Base-by-base conservation (phyloP, 2,329 filamentous ascomycete species). In the Stylonectria norvegica region DNA sequence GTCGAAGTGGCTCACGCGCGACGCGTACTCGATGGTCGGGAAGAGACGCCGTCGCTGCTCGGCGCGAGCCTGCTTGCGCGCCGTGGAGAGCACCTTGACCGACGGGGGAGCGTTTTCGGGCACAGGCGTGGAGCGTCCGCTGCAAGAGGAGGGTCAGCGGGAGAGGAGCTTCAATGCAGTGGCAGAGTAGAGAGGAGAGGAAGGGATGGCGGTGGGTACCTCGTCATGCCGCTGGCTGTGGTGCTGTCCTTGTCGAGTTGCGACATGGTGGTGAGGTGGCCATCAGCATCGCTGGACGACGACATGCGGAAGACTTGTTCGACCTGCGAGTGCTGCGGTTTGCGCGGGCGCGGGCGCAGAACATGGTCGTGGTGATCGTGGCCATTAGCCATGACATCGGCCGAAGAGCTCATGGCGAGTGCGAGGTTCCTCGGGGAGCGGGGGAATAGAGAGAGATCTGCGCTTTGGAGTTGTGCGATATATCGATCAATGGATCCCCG, bases 1-100 rank as follows among this genome's bases (percentile, higher is more conserved):
- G 60, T 98, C 93, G 62, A 98, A 95, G 68, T 98, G 91, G 14
- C 91, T 97, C 16, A 97, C 84, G 42, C 93, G 85, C 45, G 86
- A 84, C 28, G 87, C 79, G 68, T 91, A 98, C 58, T 95, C 87
- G 60, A 95, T 89, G 16, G 87, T 93, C 16, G 94, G 91, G 63
- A 97, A 98, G 52, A 96, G 74, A 53, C 90, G 85, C 42, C 84
- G 84, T 50, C 85, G 83, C 55, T 89, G 85, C 62, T 89, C 80
- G 44, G 85, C 86, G 59, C 89, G 85, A 36, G 85, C 81, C 57
- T 91, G 85, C 61, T 89, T 90, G 52, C 90, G 83, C 16, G 86
- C 90, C 11, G 81, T 84, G 29, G 89, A 94, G 47, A 95, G 84
- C 25, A 85, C 89, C 54, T 91, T 86, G 42, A 85, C 81, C 1